These are phyloP conservation scores for Herpotrichia juniperi DNA, from an alignment of 2,329 filamentous ascomycete genomes.

Conservation along the genomic window DNA sequence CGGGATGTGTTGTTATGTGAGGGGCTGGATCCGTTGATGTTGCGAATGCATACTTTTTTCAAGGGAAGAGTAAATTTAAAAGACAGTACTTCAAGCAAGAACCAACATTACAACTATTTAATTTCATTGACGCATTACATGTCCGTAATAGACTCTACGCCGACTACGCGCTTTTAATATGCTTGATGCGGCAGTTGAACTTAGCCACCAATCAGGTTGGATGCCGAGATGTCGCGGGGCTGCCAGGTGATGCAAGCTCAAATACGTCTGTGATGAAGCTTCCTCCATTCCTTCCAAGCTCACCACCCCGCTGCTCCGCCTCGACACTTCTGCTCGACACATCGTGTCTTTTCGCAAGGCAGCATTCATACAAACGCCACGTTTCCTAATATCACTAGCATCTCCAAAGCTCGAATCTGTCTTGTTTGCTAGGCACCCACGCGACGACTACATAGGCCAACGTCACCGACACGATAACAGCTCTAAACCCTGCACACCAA, in stretches of 20 bases:
- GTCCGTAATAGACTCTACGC: not conserved
- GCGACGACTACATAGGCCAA: slow-evolving; percentile 12
- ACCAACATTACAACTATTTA: not conserved
- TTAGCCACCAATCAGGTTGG: slow-evolving; percentile 12
- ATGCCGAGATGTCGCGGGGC: slow-evolving; percentile 4
- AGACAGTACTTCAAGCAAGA: not conserved
- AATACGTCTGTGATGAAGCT: not conserved
- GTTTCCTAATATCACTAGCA: slow-evolving; percentile 13
- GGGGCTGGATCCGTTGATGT: not conserved
- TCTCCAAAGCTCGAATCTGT: slow-evolving; percentile 10
- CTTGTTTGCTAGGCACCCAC: slow-evolving; percentile 31
- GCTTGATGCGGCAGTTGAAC: slow-evolving; percentile 14
- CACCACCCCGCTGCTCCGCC: slow-evolving; percentile 6
- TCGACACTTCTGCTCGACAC: not conserved
- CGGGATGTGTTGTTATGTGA: slow-evolving; percentile 2
- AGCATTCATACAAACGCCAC: slow-evolving; percentile 10
- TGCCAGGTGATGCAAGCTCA: slow-evolving; percentile 1
- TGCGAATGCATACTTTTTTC: too few relatives aligned
- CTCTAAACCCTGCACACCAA: slow-evolving; percentile 5
- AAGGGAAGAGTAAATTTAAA: too few relatives aligned
- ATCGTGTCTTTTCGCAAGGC: not conserved
- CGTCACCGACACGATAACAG: slow-evolving; percentile 16
- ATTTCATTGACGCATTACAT: not conserved
- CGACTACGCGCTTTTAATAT: slow-evolving; percentile 15
- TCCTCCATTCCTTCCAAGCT: not conserved